Percentiles rank a stretch among this genome's conserved stretches.
phyloP scores from a whole-genome alignment of 1,139 yeast species.

The Diutina sp. region DNA sequence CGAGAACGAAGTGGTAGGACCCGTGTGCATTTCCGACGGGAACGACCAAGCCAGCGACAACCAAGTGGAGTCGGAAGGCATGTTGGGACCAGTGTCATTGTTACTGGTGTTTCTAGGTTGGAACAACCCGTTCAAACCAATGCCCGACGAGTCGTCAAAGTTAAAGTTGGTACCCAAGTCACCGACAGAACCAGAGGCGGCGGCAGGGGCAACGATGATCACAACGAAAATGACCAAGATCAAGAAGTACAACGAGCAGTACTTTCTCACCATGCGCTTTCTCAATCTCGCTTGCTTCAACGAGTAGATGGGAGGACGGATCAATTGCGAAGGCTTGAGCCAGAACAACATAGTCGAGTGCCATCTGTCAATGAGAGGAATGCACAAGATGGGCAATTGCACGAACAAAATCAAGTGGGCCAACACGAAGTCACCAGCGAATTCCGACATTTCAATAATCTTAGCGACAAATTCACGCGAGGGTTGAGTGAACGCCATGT shows the following conservation, averaged over 20 bases:
- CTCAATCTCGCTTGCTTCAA: conserved; percentile 94
- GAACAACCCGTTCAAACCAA: conserved; percentile 56
- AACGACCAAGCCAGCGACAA: conserved; percentile 3
- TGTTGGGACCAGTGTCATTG: conserved; percentile 61
- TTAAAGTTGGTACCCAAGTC: conserved; percentile 13
- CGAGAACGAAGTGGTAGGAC: background rate
- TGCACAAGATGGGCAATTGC: conserved; percentile 75
- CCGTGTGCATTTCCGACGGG: background rate
- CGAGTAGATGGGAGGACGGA: conserved; percentile 97
- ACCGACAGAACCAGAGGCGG: conserved; percentile 36
- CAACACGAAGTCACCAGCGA: conserved; percentile 90
- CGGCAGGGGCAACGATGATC: conserved; percentile 87
- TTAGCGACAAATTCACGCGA: conserved; percentile 92
- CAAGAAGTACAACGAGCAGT: conserved; percentile 69
- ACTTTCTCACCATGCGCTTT: conserved; percentile 97
- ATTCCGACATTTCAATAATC: conserved; percentile 86
- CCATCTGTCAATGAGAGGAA: conserved; percentile 94
- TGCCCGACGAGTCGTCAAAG: background rate
- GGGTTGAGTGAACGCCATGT: conserved; percentile 95
- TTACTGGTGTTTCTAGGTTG: conserved; percentile 77
- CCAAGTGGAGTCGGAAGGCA: background rate
- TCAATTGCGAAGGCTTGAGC: conserved; percentile 96
- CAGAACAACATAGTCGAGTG: conserved; percentile 98
- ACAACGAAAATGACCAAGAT: conserved; percentile 60
- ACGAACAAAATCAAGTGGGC: conserved; percentile 83